phyloP scores from a whole-genome alignment of 2,329 filamentous ascomycete genomes.

The Fusarium annulatum region DNA sequence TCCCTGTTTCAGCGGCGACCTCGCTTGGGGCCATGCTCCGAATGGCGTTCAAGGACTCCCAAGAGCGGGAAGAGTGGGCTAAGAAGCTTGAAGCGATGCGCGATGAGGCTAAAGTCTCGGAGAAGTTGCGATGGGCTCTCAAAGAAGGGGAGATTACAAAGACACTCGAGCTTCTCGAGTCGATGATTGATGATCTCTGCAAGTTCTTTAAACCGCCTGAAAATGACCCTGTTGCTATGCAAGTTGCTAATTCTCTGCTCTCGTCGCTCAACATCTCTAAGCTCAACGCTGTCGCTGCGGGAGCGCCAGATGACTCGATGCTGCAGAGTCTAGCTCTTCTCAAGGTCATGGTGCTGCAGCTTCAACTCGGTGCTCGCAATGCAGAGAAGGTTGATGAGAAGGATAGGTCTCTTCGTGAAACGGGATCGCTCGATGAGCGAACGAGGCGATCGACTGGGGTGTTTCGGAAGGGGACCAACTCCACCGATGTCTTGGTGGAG shows the following conservation, averaged over 20 bases:
- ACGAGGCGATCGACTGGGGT: rapidly evolving
- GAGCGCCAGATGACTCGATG: background rate
- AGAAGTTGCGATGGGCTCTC: background rate
- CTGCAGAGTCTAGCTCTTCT: background rate
- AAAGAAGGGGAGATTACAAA: background rate
- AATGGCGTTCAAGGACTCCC: background rate
- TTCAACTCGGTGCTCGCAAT: background rate
- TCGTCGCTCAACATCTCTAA: background rate
- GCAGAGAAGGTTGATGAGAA: background rate
- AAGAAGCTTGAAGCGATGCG: background rate
- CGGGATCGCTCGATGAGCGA: background rate
- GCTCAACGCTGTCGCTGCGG: background rate
- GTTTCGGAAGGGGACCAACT: rapidly evolving
- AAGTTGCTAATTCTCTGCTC: background rate
- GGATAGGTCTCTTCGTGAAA: background rate
- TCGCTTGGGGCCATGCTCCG: background rate
- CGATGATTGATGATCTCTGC: background rate
- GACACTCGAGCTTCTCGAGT: background rate
- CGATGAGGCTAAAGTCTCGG: background rate
- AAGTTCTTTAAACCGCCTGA: background rate
- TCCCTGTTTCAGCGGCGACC: background rate
- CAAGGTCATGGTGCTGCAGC: background rate
- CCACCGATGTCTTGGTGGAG: background rate
- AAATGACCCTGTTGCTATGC: background rate
- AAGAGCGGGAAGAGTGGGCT: background rate